Percentiles rank a stretch among this genome's conserved stretches.
phyloP scores from a whole-genome alignment of 306 rosid genomes.

The Cotoneaster glaucophyllus region DNA sequence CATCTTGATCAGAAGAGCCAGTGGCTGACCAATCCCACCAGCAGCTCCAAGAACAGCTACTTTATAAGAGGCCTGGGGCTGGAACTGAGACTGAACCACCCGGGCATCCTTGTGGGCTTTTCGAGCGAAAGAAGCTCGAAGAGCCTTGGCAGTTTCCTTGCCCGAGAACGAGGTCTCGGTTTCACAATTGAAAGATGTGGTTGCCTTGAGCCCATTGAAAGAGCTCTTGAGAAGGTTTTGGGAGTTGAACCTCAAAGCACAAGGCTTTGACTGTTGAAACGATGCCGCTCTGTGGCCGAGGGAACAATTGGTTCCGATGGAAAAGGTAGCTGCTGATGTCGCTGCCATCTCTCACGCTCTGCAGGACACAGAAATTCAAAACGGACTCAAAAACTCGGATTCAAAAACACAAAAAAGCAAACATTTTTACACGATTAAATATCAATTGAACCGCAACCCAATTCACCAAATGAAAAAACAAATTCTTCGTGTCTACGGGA shows the following conservation, averaged over 20 bases:
- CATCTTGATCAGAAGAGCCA: conserved; percentile 93
- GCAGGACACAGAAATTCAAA: conserved; percentile 1
- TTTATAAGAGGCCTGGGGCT: conserved; percentile 78
- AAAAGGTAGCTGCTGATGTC: conserved; percentile 49
- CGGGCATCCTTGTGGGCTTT: conserved; percentile 46
- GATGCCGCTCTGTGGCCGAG: conserved; percentile 40
- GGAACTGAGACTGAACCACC: conserved; percentile 27
- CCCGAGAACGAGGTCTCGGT: conserved; percentile 54
- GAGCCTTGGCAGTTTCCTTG: conserved; percentile 43
- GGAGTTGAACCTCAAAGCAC: conserved; percentile 40
- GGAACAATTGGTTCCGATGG: conserved; percentile 46
- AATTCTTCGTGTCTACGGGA: neutral
- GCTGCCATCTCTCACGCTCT: conserved; percentile 69
- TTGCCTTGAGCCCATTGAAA: conserved; percentile 71
- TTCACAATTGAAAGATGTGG: conserved; percentile 31
- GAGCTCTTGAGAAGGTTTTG: conserved; percentile 41
- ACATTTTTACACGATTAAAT: neutral
- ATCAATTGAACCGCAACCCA: neutral
- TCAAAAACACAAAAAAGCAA: neutral
- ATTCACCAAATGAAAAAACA: neutral
- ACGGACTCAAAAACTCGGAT: neutral
- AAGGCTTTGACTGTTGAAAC: conserved; percentile 42
- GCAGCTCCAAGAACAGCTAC: conserved; percentile 96
- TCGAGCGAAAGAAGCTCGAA: conserved; percentile 41
- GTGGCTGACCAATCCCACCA: conserved; percentile 93